These are phyloP conservation scores for Leccinum fibrillosum DNA, from an alignment of 768 basidiomycete genomes.

Conservation along the genomic window DNA sequence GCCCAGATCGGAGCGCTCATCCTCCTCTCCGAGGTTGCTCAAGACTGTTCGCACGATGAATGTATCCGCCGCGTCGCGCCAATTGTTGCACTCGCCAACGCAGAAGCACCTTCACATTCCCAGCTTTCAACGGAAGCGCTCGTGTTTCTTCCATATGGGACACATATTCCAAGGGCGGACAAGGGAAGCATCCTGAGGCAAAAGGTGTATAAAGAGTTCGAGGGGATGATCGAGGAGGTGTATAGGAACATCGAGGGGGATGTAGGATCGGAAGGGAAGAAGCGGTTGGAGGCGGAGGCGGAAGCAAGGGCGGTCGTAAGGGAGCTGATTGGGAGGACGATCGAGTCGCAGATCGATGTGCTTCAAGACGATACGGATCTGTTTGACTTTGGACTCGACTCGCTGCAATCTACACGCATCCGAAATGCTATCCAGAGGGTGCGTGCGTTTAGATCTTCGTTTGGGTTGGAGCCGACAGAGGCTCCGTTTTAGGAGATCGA, in stretches of 20 bases:
- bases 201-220: constrained; percentile 49
- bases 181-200: constrained; percentile 51
- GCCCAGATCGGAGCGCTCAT: constrained; percentile 51
- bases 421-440: constrained; percentile 46
- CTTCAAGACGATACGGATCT: constrained; percentile 37
- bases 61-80: constrained; percentile 38
- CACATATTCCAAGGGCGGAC: constrained; percentile 48
- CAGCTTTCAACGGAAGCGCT: constrained; percentile 50
- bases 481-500: constrained; percentile 13
- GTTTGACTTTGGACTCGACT: constrained; percentile 51
- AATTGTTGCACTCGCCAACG: constrained; percentile 45
- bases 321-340: constrained; percentile 19
- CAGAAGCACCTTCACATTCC: constrained; percentile 51
- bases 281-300: not conserved
- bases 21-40: constrained; percentile 42
- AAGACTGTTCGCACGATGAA: constrained; percentile 25
- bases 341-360: constrained; percentile 14
- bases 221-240: constrained; percentile 38
- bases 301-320: constrained; percentile 14
- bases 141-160: constrained; percentile 45
- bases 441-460: constrained; percentile 13
- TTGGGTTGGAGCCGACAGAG: constrained; percentile 12
- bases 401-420: constrained; percentile 47
- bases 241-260: constrained; percentile 44
- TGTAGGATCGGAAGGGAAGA: constrained; percentile 24